A percentile compares a stretch with the other conserved stretches of the same genome.
These are phyloP conservation scores for Pisolithus microcarpus DNA, from an alignment of 768 basidiomycete species.

Conservation along the genomic window DNA sequence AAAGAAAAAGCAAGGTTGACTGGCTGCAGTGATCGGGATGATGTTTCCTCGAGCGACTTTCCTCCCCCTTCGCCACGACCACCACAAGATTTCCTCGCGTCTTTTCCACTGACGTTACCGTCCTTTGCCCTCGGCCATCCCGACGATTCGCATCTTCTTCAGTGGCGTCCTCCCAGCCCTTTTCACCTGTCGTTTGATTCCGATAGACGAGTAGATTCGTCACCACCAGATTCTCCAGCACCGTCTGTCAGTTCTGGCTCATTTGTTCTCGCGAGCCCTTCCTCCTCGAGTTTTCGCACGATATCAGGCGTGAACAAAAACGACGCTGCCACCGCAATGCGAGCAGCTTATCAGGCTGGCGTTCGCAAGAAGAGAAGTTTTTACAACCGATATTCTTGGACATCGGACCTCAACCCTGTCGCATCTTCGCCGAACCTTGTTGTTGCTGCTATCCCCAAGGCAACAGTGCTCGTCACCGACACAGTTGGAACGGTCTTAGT, in stretches of 20 bases:
- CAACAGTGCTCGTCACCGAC: constrained; percentile 1
- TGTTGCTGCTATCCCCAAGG: constrained; percentile 14
- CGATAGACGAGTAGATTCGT: constrained; percentile 15
- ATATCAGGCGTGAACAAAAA: constrained; percentile 11
- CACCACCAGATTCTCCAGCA: constrained; percentile 22
- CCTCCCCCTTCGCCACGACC: constrained; percentile 24
- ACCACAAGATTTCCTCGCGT: constrained; percentile 41
- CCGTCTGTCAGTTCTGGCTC: constrained; percentile 23
- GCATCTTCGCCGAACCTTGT: constrained; percentile 17
- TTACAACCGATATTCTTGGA: constrained; percentile 24
- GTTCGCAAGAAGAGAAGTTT: constrained; percentile 30
- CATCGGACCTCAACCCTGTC: constrained; percentile 16
- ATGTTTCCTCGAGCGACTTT: neutral
- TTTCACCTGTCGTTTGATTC: constrained; percentile 21
- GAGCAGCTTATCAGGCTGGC: constrained; percentile 26
- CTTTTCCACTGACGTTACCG: constrained; percentile 54
- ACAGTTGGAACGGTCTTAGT: neutral
- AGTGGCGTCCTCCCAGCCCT: constrained; percentile 22
- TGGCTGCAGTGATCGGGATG: constrained; percentile 6
- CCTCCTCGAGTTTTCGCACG: constrained; percentile 23
- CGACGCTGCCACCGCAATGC: constrained; percentile 21
- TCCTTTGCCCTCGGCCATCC: constrained; percentile 26
- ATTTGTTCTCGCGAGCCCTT: constrained; percentile 21
- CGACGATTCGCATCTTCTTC: constrained; percentile 19
- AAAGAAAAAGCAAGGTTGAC: constrained; percentile 37